A percentile compares a stretch with the other conserved stretches of the same genome.
phyloP scores from a whole-genome alignment of 805 yeast species.

The Metschnikowia borealis region DNA sequence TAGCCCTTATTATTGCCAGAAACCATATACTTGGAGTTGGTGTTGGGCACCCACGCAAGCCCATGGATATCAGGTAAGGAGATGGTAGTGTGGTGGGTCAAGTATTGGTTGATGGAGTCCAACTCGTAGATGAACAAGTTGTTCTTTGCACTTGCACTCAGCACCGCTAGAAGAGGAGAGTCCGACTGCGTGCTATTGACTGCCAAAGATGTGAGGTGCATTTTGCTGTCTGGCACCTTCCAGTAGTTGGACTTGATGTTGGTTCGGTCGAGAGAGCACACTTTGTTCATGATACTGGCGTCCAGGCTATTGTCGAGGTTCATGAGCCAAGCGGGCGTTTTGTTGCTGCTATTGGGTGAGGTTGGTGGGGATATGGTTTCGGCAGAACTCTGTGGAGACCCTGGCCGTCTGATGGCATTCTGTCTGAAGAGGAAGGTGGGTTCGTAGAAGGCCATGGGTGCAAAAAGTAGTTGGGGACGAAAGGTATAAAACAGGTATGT shows the following conservation, averaged over 20 bases:
- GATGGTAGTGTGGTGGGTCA: slow-evolving; percentile 59
- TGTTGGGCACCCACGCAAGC: slow-evolving; percentile 48
- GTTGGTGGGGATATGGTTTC: neutral
- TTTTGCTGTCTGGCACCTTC: slow-evolving; percentile 41
- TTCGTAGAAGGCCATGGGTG: slow-evolving; percentile 26
- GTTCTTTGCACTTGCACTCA: slow-evolving; percentile 42
- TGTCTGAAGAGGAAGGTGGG: slow-evolving; percentile 41
- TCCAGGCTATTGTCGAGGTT: slow-evolving; percentile 24
- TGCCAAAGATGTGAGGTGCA: slow-evolving; percentile 45
- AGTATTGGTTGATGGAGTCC: slow-evolving; percentile 33
- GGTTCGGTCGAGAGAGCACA: slow-evolving; percentile 37
- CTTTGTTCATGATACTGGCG: slow-evolving; percentile 36
- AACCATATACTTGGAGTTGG: slow-evolving; percentile 38
- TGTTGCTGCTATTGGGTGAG: slow-evolving; percentile 7
- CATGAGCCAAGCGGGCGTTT: slow-evolving; percentile 28
- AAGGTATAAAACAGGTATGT: neutral
- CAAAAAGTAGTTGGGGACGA: neutral
- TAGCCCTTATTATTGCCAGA: slow-evolving; percentile 77
- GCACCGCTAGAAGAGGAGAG: slow-evolving; percentile 47
- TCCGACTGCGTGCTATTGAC: slow-evolving; percentile 17
- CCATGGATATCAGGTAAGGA: slow-evolving; percentile 52
- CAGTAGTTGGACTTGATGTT: slow-evolving; percentile 44
- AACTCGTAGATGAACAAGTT: slow-evolving; percentile 52
- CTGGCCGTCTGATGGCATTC: slow-evolving; percentile 30
- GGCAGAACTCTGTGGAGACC: neutral